Conservation (phyloP, 106 monocot genomes). For the Amphibolis antarctica region DNA sequence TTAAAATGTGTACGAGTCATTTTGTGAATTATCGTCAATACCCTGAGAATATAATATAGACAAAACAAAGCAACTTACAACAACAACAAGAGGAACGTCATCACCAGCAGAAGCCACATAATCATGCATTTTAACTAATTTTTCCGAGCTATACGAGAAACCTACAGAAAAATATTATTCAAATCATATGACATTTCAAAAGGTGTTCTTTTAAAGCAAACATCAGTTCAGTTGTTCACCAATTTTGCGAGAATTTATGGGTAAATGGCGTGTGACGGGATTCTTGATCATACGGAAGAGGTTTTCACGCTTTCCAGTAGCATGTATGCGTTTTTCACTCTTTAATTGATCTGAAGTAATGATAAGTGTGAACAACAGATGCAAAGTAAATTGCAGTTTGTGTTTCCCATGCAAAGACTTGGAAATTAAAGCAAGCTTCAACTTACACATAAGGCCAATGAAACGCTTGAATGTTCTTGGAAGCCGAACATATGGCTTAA, state of each 20-base stretch:
- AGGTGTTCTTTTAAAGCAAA: background rate
- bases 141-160: conserved; percentile 78
- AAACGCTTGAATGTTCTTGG: conserved; percentile 91
- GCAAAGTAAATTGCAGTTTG: background rate
- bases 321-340: conserved; percentile 44
- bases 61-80: conserved; percentile 39
- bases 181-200: background rate
- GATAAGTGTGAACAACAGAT: background rate
- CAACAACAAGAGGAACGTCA: conserved; percentile 65
- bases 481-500: conserved; percentile 89
- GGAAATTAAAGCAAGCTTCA: background rate
- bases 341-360: conserved; percentile 24
- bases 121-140: conserved; percentile 49
- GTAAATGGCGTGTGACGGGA: conserved; percentile 72
- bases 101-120: conserved; percentile 65
- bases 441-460: conserved; percentile 93
- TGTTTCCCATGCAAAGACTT: background rate
- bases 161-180: conserved; percentile 30
- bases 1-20: background rate
- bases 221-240: conserved; percentile 32
- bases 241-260: conserved; percentile 68
- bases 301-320: conserved; percentile 79
- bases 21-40: background rate
- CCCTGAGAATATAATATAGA: background rate
- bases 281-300: conserved; percentile 93